These are phyloP conservation scores for Penicillium palitans DNA, from an alignment of 2,329 filamentous ascomycete genomes.

Conservation along the genomic window DNA sequence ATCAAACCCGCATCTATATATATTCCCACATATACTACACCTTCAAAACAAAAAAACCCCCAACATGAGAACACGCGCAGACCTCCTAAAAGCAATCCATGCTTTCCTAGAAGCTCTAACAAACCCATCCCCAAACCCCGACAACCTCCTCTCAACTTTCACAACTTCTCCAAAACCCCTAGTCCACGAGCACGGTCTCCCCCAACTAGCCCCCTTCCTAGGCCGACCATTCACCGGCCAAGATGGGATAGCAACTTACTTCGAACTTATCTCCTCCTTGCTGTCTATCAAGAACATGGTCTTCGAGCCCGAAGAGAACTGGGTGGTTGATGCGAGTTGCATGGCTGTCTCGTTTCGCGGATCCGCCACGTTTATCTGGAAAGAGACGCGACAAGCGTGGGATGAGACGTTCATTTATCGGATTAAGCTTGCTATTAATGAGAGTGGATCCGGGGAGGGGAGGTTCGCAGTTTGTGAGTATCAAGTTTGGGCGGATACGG, in stretches of 20 bases:
- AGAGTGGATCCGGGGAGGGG: background rate
- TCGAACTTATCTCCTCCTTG: slow-evolving; percentile 32
- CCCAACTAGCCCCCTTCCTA: slow-evolving; percentile 44
- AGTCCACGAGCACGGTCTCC: slow-evolving; percentile 44
- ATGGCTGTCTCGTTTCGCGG: slow-evolving; percentile 39
- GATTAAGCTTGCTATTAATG: slow-evolving; percentile 37
- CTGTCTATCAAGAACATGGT: slow-evolving; percentile 39
- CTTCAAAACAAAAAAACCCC: background rate
- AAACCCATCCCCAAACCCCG: slow-evolving; percentile 20
- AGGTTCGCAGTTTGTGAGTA: slow-evolving; percentile 41
- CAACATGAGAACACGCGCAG: slow-evolving; percentile 16
- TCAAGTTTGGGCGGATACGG: slow-evolving; percentile 48
- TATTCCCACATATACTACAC: background rate
- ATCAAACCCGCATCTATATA: background rate
- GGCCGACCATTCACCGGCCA: slow-evolving; percentile 43
- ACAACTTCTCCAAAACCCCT: slow-evolving; percentile 29
- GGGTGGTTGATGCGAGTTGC: slow-evolving; percentile 39
- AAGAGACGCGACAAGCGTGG: slow-evolving; percentile 39
- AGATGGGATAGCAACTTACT: slow-evolving; percentile 40
- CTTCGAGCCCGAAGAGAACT: slow-evolving; percentile 39
- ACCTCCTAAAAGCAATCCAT: slow-evolving; percentile 29
- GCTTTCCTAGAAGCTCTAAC: slow-evolving; percentile 37
- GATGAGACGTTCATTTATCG: slow-evolving; percentile 45
- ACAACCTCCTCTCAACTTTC: slow-evolving; percentile 38
- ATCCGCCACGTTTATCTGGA: slow-evolving; percentile 36